A percentile compares a stretch with the other conserved stretches of the same genome.
Evolutionary conservation across 306 rosid genomes (phyloP).

Genomic region (Bauhinia variegata): DNA sequence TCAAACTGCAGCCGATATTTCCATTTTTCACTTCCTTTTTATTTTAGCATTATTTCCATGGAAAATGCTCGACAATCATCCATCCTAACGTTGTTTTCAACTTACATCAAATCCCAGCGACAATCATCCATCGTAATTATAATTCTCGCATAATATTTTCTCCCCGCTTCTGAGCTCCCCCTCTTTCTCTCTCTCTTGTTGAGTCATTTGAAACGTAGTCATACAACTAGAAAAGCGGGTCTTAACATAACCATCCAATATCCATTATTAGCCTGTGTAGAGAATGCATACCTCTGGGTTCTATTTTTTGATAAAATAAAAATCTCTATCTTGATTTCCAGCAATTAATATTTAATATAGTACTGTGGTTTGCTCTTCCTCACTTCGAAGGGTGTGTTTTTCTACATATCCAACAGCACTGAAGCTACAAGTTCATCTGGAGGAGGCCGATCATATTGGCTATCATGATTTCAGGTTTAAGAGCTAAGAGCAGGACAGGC

Average conservation of each 20-base stretch:
- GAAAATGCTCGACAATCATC: background rate
- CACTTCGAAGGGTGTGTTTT: slow-evolving; percentile 39
- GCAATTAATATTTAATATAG: background rate
- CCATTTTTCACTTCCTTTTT: background rate
- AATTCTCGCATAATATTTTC: slow-evolving; percentile 5
- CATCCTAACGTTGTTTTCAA: background rate
- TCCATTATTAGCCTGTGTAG: background rate
- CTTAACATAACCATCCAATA: background rate
- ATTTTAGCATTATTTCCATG: background rate
- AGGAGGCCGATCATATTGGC: slow-evolving; percentile 13
- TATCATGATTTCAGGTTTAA: slow-evolving; percentile 71
- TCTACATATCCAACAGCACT: slow-evolving; percentile 31
- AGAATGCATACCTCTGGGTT: slow-evolving; percentile 23
- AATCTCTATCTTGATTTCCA: slow-evolving; percentile 18
- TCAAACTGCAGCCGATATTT: slow-evolving; percentile 17
- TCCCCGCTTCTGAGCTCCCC: background rate
- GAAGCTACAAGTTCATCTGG: slow-evolving; percentile 37
- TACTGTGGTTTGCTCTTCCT: slow-evolving; percentile 3
- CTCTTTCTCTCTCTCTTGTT: too few relatives aligned
- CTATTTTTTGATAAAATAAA: slow-evolving; percentile 29
- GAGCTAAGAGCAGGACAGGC: slow-evolving; percentile 69
- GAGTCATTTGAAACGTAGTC: background rate
- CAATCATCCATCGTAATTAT: too few relatives aligned
- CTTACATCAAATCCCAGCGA: too few relatives aligned
- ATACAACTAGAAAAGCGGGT: background rate